Base-by-base conservation (phyloP, 306 rosid species). In the Nissolia schottii region DNA sequence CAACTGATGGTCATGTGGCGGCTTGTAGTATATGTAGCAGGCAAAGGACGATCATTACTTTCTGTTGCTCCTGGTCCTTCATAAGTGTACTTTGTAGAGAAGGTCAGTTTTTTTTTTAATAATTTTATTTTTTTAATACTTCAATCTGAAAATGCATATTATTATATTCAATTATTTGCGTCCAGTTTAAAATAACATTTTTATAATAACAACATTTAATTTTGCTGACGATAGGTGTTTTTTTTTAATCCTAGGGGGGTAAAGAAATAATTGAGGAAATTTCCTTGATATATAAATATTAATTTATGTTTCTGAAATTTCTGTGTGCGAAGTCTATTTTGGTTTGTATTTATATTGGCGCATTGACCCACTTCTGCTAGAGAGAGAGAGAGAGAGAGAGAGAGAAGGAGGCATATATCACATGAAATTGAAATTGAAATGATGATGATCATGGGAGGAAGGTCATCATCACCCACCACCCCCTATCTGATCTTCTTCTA, bases 381-480 rank as follows among this genome's bases (percentile, higher is more conserved):
- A 53, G 76, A 66, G 81, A 43, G 60, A 74, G 59, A 55, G 84
- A 76, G 53, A 50, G 74, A 41, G 74, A 71, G 43, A 14, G 27
- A 56, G 70, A 71, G 23, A 20, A 34, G 46, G 40, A 49, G 60
- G 67, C 58, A 67, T 29, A 78, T 79, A 80, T n/a, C n/a, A n/a
- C n/a, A n/a, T n/a, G n/a, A n/a, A n/a, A n/a, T n/a, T n/a, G n/a
- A n/a, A n/a, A n/a, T n/a, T 83, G 73, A 65, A 69, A 51, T 51
- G 74, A 80, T 82, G 82, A 63, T 76, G 86, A 85, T 64, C 84
- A 74, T 84, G 72, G 82, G 80, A 81, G 38, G 82, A 63, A 77
- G 80, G 84, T 90, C 93, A 81, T 84, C 86, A 84, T 92, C 95
- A 83, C 35, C n/a, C n/a, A n/a, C n/a, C n/a, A n/a, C n/a, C n/a